Base-by-base conservation (phyloP, 2,329 filamentous ascomycete genomes). In the Neobulgaria alba region DNA sequence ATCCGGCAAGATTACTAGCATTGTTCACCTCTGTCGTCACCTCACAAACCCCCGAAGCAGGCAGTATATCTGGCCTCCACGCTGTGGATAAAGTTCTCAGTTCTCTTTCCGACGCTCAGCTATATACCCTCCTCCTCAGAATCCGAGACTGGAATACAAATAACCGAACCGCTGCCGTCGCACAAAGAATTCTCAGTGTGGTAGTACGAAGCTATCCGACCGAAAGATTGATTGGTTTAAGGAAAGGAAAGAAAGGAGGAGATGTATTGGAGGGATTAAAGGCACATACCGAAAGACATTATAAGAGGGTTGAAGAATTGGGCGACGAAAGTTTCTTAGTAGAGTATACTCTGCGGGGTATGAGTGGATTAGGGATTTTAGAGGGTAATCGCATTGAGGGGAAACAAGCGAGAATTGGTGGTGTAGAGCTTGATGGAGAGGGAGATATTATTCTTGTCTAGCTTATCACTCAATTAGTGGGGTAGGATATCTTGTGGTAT, bases 141-240 rank as follows among this genome's bases (percentile, higher is more conserved):
- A 65, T 95, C 33, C 75, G 93, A 33, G 92, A 98, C 64, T 98
- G 92, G 92, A 98, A 98, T 60, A 94, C 92, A 3, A 96, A 96
- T 54, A 88, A 87, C 0, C 75, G 86, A 46, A 94, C 87, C 3
- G 82, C 88, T 1, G 75, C 80, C 4, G 79, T 96, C 1, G 85
- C 92, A 1, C 92, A 98, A 63, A 77, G 82, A 23, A 81, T 98
- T 10, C 66, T 98, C 5, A 83, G 79, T 67, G 77, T 84, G 1
- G 59, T 98, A 5, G 78, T 95, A 38, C 78, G 79, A 50, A 84
- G 79, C 44, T 94, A 95, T 56, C 84, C 88, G 1, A 84, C 85
- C 2, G 77, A 77, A 36, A 77, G 82, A 42, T 77, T 96, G 42
- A 81, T 87, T 2, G 77, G 73, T 45, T 62, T 94, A 41, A 81